A percentile compares a stretch with the other conserved stretches of the same genome.
These are phyloP conservation scores for Populus pruinosa DNA, from an alignment of 345 rosid species.

Conservation along the genomic window DNA sequence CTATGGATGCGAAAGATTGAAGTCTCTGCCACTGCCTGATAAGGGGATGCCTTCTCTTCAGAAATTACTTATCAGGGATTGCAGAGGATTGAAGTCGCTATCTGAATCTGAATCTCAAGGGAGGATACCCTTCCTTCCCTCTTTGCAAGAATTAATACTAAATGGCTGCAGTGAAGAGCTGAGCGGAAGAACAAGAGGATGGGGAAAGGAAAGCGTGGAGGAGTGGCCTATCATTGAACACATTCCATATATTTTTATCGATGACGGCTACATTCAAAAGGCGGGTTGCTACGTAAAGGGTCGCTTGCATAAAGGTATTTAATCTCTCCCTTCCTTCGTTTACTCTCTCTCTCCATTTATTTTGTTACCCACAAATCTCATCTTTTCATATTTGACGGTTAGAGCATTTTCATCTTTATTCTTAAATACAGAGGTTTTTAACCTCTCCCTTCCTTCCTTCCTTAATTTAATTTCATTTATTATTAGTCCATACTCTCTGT, in stretches of 20 bases:
- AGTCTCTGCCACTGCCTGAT: not conserved
- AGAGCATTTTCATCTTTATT: no score
- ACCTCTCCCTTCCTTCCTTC: no score
- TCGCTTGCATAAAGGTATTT: no score
- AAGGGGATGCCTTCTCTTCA: not conserved
- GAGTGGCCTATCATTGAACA: conserved; percentile 13
- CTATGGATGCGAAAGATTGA: not conserved
- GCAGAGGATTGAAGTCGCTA: no score
- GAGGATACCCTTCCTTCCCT: not conserved
- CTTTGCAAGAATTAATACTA: not conserved
- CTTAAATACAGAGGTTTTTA: no score
- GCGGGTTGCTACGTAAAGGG: no score
- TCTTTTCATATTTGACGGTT: no score
- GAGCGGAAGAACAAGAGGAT: not conserved
- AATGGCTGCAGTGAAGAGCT: not conserved
- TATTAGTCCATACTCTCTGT: no score
- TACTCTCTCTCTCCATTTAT: no score
- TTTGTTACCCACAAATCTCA: no score
- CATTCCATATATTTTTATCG: conserved; percentile 2
- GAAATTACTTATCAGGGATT: accelerated
- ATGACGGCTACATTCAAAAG: not conserved
- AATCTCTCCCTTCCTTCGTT: no score
- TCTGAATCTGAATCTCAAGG: not conserved
- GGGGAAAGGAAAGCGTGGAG: not conserved
- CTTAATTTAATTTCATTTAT: no score